Conservation (phyloP, 352 stramenopile genomes). For the Phytophthora megakarya region DNA sequence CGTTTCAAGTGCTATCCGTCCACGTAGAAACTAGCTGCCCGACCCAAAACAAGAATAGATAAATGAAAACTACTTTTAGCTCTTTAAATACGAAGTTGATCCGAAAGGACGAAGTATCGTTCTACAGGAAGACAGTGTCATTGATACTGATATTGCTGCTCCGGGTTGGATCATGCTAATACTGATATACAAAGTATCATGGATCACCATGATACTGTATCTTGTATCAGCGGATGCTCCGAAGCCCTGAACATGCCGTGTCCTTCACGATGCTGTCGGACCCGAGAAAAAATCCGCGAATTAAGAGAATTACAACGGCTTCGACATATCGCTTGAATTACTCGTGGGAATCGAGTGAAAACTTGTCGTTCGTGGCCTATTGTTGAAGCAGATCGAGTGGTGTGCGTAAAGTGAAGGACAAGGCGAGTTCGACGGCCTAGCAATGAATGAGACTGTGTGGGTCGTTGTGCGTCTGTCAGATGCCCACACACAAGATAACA, state of each 20-base stretch:
- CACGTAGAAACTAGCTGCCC: no score
- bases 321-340: constrained; percentile 29
- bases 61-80: no score
- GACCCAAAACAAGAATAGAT: no score
- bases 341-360: constrained; percentile 32
- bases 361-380: constrained; percentile 23
- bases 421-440: constrained; percentile 41
- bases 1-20: no score
- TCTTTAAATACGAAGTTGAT: no score
- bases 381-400: constrained; percentile 45
- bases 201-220: no score
- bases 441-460: constrained; percentile 62
- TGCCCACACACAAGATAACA: constrained; percentile 11
- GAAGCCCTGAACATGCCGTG: constrained; percentile 18
- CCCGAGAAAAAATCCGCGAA: constrained; percentile 27
- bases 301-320: constrained; percentile 16
- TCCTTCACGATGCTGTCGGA: constrained; percentile 27
- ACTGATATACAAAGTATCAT: no score
- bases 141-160: no score
- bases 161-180: no score
- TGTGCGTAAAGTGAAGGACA: constrained; percentile 49
- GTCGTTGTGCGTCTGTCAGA: constrained; percentile 31
- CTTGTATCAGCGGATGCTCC: no score
- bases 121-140: no score
- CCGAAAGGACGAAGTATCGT: no score